phyloP scores from a whole-genome alignment of 192 early-diverging fungal species.

The Hyaloraphidium curvatum region DNA sequence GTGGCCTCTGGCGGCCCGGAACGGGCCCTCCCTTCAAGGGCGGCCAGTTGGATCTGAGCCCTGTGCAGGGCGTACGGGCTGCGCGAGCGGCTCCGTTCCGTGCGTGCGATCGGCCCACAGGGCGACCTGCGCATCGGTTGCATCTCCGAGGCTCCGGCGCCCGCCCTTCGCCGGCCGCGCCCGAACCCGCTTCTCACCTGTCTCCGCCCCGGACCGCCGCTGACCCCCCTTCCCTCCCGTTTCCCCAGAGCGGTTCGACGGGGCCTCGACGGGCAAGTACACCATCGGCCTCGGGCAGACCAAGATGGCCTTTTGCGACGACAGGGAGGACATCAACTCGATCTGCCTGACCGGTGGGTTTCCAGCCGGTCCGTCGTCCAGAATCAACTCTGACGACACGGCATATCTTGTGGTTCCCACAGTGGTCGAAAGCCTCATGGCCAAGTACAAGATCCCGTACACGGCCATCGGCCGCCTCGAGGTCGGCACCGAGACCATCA shows the following conservation, averaged over 20 bases:
- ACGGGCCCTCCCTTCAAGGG: no score
- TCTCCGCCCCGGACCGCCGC: background rate
- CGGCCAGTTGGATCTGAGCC: no score
- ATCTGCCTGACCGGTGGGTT: constrained; percentile 60
- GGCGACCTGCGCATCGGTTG: no score
- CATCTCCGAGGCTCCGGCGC: background rate
- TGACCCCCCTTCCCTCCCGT: background rate
- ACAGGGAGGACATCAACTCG: constrained; percentile 87
- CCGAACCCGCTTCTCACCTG: constrained; percentile 4
- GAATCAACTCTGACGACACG: background rate
- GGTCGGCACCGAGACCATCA: constrained; percentile 96
- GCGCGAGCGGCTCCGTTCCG: no score
- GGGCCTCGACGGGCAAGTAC: constrained; percentile 89
- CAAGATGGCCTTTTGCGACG: constrained; percentile 89
- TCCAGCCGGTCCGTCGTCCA: background rate
- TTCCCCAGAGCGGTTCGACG: constrained; percentile 63
- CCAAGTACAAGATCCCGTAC: constrained; percentile 76
- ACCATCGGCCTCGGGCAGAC: constrained; percentile 92
- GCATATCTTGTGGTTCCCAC: background rate
- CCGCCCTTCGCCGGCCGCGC: no score
- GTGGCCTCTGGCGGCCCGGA: no score
- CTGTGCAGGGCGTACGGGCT: no score
- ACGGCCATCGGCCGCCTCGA: constrained; percentile 82
- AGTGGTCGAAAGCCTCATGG: constrained; percentile 78
- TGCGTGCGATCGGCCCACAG: no score